Percentiles rank a stretch among this genome's conserved stretches.
Evolutionary conservation across 2,329 filamentous ascomycete species (phyloP).

Genomic region (Dothidotthia symphoricarpi): DNA sequence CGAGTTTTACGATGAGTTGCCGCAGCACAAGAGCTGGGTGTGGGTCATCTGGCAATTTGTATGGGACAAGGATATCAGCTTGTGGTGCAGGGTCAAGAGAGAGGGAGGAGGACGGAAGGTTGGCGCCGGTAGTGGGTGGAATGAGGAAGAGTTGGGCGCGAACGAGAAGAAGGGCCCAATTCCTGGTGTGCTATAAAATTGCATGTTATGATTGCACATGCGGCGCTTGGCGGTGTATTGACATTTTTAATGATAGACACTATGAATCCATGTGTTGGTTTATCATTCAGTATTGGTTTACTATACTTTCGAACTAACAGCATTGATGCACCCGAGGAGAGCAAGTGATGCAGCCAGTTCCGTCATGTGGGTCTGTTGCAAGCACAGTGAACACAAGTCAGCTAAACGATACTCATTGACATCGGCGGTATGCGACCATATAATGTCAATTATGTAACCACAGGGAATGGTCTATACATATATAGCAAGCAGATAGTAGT

Average conservation of each 20-base stretch:
- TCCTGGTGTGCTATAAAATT: slow-evolving; percentile 33
- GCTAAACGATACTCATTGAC: too few relatives aligned
- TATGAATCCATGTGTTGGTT: too few relatives aligned
- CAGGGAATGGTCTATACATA: too few relatives aligned
- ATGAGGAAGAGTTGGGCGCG: slow-evolving; percentile 50
- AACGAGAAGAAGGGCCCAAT: slow-evolving; percentile 50
- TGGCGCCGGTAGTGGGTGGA: slow-evolving; percentile 46
- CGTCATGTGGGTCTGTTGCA: too few relatives aligned
- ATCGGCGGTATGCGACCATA: too few relatives aligned
- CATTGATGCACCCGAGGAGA: too few relatives aligned
- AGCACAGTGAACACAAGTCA: too few relatives aligned
- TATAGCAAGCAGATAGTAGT: too few relatives aligned
- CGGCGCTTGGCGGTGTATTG: slow-evolving; percentile 6
- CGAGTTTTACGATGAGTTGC: slow-evolving; percentile 89
- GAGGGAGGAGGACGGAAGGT: slow-evolving; percentile 70
- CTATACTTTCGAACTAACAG: too few relatives aligned
- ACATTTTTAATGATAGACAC: not conserved
- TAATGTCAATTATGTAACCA: too few relatives aligned
- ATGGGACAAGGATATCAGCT: slow-evolving; percentile 80
- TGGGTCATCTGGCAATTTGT: slow-evolving; percentile 96
- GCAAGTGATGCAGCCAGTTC: too few relatives aligned
- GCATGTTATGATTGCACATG: not conserved
- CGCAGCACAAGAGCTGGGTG: slow-evolving; percentile 84
- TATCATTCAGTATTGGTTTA: too few relatives aligned
- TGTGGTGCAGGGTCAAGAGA: slow-evolving; percentile 91